A percentile compares a stretch with the other conserved stretches of the same genome.
These are phyloP conservation scores for Ceriops tagal DNA, from an alignment of 345 rosid species.

Conservation along the genomic window DNA sequence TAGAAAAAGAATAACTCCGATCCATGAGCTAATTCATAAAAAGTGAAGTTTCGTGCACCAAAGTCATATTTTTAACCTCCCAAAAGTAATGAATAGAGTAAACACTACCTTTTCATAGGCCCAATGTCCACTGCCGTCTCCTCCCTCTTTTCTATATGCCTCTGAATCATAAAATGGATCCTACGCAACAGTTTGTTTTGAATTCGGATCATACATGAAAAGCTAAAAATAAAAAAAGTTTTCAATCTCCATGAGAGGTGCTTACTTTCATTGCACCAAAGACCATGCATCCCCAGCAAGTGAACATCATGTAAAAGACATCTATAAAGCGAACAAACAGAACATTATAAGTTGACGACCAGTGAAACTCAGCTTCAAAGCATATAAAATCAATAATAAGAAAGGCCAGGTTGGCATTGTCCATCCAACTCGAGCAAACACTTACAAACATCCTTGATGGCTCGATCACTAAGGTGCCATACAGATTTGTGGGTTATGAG, in stretches of 20 bases:
- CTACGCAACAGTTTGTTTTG: slow-evolving; percentile 23
- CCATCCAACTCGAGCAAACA: not conserved
- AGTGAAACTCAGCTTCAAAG: not conserved
- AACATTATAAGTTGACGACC: not conserved
- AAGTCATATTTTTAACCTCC: not conserved
- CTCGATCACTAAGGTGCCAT: slow-evolving; percentile 79
- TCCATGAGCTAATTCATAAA: no score
- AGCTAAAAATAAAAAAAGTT: no score
- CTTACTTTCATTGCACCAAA: slow-evolving; percentile 79
- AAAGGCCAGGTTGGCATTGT: not conserved
- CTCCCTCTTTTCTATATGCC: slow-evolving; percentile 75
- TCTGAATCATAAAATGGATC: slow-evolving; percentile 96
- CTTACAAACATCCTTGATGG: slow-evolving; percentile 80
- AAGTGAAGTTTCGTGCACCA: not conserved
- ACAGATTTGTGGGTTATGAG: slow-evolving; percentile 60
- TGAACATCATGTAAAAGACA: slow-evolving; percentile 82
- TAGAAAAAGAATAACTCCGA: no score
- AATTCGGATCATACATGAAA: not conserved
- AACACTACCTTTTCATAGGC: slow-evolving; percentile 68
- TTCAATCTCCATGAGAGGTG: not conserved
- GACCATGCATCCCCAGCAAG: slow-evolving; percentile 87
- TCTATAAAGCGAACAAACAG: slow-evolving; percentile 34
- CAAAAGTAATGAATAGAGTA: not conserved
- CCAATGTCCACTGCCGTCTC: slow-evolving; percentile 92
- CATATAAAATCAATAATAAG: not conserved